These are phyloP conservation scores for Rubia balearica DNA, from an alignment of 305 asterid genomes.

Conservation along the genomic window DNA sequence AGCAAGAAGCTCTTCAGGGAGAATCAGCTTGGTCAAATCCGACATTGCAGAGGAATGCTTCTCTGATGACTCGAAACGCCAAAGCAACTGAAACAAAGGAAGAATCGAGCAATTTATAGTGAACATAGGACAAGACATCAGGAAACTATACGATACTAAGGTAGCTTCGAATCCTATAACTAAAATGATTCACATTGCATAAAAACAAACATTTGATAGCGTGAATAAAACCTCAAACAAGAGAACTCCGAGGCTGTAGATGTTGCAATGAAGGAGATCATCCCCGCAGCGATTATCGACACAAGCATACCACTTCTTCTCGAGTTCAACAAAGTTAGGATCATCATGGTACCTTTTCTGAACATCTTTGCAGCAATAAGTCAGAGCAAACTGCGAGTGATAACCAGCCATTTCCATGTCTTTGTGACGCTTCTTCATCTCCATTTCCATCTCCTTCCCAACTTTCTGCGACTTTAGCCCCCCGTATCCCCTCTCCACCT, in stretches of 20 bases:
- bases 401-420: slow-evolving; percentile 31
- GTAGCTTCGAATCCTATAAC: no score
- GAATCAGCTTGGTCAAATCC: slow-evolving; percentile 71
- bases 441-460: slow-evolving; percentile 32
- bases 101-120: slow-evolving; percentile 20
- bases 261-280: slow-evolving; percentile 59
- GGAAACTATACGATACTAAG: neutral
- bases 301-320: slow-evolving; percentile 83
- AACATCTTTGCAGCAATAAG: slow-evolving; percentile 32
- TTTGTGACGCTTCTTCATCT: slow-evolving; percentile 14
- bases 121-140: slow-evolving; percentile 2
- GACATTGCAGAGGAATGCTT: slow-evolving; percentile 76
- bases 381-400: slow-evolving; percentile 52
- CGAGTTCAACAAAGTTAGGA: slow-evolving; percentile 31
- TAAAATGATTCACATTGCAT: neutral
- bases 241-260: slow-evolving; percentile 78
- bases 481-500: slow-evolving; percentile 22
- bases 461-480: slow-evolving; percentile 47
- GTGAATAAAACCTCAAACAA: slow-evolving; percentile 69
- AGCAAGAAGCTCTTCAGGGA: slow-evolving; percentile 76
- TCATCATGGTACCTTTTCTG: slow-evolving; percentile 24
- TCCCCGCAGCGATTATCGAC: slow-evolving; percentile 55
- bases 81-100: slow-evolving; percentile 64
- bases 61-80: slow-evolving; percentile 50
- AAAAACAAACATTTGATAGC: neutral